Evolutionary conservation across 495 filamentous ascomycete species (phyloP).

Genomic region (Hyaloscypha bicolor): DNA sequence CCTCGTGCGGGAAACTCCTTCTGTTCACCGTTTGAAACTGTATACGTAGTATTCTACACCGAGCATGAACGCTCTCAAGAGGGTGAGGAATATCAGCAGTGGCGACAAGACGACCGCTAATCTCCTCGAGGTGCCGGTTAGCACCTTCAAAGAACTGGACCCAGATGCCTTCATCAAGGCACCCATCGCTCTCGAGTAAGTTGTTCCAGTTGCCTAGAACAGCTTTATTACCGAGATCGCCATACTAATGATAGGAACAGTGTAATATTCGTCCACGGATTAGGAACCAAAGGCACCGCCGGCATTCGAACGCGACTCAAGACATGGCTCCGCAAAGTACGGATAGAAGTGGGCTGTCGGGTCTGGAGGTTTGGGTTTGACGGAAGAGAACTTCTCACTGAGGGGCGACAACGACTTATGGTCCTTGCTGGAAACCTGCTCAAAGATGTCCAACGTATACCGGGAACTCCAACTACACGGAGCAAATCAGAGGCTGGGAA

Average conservation of each 20-base stretch:
- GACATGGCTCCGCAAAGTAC: not conserved
- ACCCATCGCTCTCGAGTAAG: not conserved
- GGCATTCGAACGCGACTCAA: not conserved
- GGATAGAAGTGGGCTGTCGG: not conserved
- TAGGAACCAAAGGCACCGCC: not conserved
- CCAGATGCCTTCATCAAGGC: not conserved
- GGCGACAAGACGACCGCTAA: conserved; percentile 1
- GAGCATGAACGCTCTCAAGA: not conserved
- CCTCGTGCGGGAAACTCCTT: not conserved
- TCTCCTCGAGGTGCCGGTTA: not conserved
- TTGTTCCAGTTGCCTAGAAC: not conserved
- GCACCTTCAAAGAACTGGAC: not conserved
- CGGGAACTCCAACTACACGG: not conserved
- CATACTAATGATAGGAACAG: not conserved
- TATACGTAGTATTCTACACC: not conserved
- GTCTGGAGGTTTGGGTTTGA: not conserved
- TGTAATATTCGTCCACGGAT: not conserved
- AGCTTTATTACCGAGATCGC: not conserved
- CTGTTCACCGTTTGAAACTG: not conserved
- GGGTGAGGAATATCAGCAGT: not conserved
- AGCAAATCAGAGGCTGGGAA: not conserved
- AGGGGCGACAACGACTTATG: not conserved
- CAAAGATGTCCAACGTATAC: not conserved
- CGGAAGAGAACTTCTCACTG: not conserved
- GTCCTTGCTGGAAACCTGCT: not conserved